Conservation (phyloP, 2,329 filamentous ascomycete genomes). For the Sclerotiophoma versabilis region DNA sequence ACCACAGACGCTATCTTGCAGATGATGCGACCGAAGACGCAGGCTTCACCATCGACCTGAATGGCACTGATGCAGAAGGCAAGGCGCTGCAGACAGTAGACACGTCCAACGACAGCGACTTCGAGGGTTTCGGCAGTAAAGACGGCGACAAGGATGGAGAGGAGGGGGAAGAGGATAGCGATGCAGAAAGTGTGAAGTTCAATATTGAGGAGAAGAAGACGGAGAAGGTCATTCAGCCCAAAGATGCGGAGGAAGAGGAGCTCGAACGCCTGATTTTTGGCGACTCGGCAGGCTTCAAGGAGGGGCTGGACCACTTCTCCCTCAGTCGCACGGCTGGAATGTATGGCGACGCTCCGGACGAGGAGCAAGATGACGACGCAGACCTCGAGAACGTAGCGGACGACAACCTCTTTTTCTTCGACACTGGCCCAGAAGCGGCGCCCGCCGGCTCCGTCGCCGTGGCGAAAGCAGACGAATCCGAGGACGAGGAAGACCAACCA, state of each 20-base stretch:
- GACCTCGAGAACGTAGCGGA: constrained; percentile 73
- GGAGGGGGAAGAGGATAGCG: constrained; percentile 20
- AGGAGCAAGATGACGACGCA: constrained; percentile 56
- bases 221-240: constrained; percentile 58
- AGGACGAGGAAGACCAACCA: constrained; percentile 55
- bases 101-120: constrained; percentile 24
- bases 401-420: constrained; percentile 84
- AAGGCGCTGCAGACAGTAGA: constrained; percentile 32
- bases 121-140: constrained; percentile 37
- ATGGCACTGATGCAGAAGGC: constrained; percentile 32
- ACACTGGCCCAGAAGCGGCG: constrained; percentile 64
- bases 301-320: constrained; percentile 70
- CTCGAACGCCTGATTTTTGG: constrained; percentile 90
- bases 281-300: constrained; percentile 80
- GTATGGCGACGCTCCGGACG: constrained; percentile 44
- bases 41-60: constrained; percentile 28
- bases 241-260: constrained; percentile 83
- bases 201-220: constrained; percentile 29
- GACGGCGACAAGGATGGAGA: constrained; percentile 11
- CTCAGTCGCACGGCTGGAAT: constrained; percentile 49
- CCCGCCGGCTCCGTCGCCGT: constrained; percentile 50
- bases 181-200: constrained; percentile 32
- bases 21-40: constrained; percentile 18
- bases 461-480: constrained; percentile 50
- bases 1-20: constrained; percentile 31